Conservation (phyloP, 768 basidiomycete species). For the Mrakia blollopis region DNA sequence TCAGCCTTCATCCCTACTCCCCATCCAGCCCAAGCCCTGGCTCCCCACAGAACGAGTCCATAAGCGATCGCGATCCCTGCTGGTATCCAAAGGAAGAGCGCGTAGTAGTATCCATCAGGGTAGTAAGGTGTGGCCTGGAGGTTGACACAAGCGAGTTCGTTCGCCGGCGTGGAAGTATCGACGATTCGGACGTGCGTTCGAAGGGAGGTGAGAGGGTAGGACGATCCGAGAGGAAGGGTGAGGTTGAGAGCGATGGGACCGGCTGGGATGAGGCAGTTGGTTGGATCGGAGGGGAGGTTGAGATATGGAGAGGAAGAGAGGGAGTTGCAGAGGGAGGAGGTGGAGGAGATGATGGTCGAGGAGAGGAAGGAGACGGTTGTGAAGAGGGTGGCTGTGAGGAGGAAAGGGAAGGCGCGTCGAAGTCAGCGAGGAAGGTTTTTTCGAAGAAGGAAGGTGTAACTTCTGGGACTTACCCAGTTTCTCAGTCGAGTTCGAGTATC, state of each 20-base stretch:
- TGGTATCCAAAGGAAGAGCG: conserved; percentile 50
- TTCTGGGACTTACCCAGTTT: conserved; percentile 58
- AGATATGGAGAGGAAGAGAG: conserved; percentile 62
- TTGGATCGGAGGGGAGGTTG: conserved; percentile 48
- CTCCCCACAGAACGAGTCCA: conserved; percentile 56
- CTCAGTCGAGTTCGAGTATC: conserved; percentile 56
- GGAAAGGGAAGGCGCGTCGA: not conserved
- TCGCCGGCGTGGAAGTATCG: conserved; percentile 59
- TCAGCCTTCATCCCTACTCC: conserved; percentile 43
- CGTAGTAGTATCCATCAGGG: conserved; percentile 47
- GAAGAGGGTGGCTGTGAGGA: conserved; percentile 29
- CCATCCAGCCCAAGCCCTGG: conserved; percentile 77
- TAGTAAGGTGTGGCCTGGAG: conserved; percentile 65
- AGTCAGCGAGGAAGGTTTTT: too few relatives aligned
- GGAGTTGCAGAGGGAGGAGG: conserved; percentile 69
- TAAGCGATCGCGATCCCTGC: conserved; percentile 71
- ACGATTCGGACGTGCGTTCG: conserved; percentile 79
- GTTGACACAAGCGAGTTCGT: conserved; percentile 77
- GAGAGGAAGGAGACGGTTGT: conserved; percentile 54
- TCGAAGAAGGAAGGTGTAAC: not conserved
- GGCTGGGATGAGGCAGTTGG: conserved; percentile 64
- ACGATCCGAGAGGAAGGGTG: conserved; percentile 56
- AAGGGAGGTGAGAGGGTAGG: conserved; percentile 74
- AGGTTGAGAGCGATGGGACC: conserved; percentile 80
- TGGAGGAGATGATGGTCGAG: conserved; percentile 63